Percentiles rank a stretch among this genome's conserved stretches.
phyloP scores from a whole-genome alignment of 2,329 filamentous ascomycete genomes.

The Exophiala spinifera region DNA sequence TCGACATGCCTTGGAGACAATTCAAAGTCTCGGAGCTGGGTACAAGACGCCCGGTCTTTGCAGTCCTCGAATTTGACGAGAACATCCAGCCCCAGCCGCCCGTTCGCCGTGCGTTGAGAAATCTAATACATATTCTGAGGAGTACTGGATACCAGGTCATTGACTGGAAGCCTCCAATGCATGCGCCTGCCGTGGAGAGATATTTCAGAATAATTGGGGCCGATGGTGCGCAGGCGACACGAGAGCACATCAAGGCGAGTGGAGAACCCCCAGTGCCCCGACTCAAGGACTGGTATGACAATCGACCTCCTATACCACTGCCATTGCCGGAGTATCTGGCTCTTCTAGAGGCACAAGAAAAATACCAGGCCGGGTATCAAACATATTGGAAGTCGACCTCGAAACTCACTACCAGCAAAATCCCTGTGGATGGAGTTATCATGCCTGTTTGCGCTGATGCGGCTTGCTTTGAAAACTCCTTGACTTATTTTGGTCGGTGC shows the following conservation, averaged over 20 bases:
- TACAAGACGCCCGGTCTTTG: conserved; percentile 11
- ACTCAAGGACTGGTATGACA: conserved; percentile 30
- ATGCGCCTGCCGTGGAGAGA: conserved; percentile 13
- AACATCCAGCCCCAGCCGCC: conserved; percentile 21
- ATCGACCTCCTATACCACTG: conserved; percentile 1
- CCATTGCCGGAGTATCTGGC: conserved; percentile 9
- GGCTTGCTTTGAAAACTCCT: conserved; percentile 14
- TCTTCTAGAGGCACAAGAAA: conserved; percentile 2
- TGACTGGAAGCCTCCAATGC: conserved; percentile 25
- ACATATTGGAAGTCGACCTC: conserved; percentile 34
- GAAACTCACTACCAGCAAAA: conserved; percentile 30
- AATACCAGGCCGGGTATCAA: conserved; percentile 10
- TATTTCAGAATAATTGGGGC: conserved; percentile 40
- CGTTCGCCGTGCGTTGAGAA: conserved; percentile 12
- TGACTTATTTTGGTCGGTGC: conserved; percentile 16
- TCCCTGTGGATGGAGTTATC: conserved; percentile 53
- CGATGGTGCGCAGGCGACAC: conserved; percentile 62
- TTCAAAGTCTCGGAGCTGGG: conserved; percentile 4
- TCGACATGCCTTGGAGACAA: conserved; percentile 20
- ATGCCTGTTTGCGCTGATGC: conserved; percentile 59
- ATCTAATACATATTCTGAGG: conserved; percentile 34
- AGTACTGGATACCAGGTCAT: conserved; percentile 51
- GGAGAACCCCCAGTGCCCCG: conserved; percentile 60
- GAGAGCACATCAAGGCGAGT: conserved; percentile 50
- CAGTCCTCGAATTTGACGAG: conserved; percentile 15